Evolutionary conservation across 495 filamentous ascomycete species (phyloP), one percentile per base, ranked within the genome.

Genomic region (Penicillium cosmopolitanum): DNA sequence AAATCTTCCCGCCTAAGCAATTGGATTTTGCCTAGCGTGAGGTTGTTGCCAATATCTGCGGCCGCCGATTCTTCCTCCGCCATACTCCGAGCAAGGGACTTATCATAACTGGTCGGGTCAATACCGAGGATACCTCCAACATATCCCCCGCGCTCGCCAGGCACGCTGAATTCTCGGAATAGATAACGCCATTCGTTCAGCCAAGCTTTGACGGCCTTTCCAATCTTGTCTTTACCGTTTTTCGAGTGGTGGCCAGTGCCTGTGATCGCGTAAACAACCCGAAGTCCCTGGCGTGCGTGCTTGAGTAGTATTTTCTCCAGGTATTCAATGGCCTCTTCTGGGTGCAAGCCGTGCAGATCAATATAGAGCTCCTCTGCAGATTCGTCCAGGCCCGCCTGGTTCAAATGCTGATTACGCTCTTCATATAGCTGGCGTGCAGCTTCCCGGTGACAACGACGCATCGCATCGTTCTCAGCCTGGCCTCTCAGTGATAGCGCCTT

Each of bases 171-270:
- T 74, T 99, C 96, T 38, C 93, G 89, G 73, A 92, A 99, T 0
- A 93, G 88, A 64, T 97, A 98, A 58, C 89, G 87, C 93, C 93
- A 96, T 66, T 98, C 94, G 65, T 94, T 94, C 25, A 99, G 79
- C 77, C 96, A 99, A 44, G 79, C 82, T 53, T 94, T 87, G 61
- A 99, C 85, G 8, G 93, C 91, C 77, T 97, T 97, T 60, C 94
- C 94, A 31, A 99, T 89, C 74, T 99, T 99, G 71, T 99, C 96
- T 73, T 97, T 98, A 62, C 95, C 95, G 67, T 96, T 95, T 80
- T 98, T 98, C 63, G 92, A 96, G 70, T 98, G 96, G 66, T 99
- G 96, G 10, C 94, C 94, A 7, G 95, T 97, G 57, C 95, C 95
- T 4, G 92, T 96, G 66, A 98, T 98, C 48, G 92, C 93, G 66